phyloP scores from a whole-genome alignment of 345 rosid genomes.

The Pseudoturritis turrita region DNA sequence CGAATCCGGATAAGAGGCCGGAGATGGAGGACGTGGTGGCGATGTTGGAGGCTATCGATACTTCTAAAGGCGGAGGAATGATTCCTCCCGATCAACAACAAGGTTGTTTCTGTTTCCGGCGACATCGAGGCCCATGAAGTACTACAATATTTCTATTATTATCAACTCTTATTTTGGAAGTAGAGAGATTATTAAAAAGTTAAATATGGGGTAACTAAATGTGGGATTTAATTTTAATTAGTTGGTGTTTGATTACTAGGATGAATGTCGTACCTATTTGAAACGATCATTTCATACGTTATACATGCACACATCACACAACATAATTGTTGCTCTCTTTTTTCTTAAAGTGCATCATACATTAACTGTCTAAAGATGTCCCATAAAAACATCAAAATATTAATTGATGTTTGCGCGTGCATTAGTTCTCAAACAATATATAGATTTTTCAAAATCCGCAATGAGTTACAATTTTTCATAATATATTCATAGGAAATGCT shows the following conservation, averaged over 20 bases:
- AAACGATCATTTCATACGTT: slow-evolving; percentile 4
- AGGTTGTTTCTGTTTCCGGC: slow-evolving; percentile 80
- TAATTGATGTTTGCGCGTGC: too few relatives aligned
- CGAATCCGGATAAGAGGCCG: slow-evolving; percentile 85
- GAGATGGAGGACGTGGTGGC: slow-evolving; percentile 93
- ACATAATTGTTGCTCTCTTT: neutral
- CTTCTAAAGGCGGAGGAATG: slow-evolving; percentile 96
- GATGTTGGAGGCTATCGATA: slow-evolving; percentile 83
- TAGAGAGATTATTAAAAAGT: neutral
- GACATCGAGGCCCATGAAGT: slow-evolving; percentile 67
- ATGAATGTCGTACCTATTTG: slow-evolving; percentile 18
- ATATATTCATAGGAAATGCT: neutral
- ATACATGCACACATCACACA: neutral
- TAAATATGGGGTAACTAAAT: neutral
- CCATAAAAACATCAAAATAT: too few relatives aligned
- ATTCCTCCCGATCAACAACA: slow-evolving; percentile 79
- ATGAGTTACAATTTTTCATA: too few relatives aligned
- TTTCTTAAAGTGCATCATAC: too few relatives aligned
- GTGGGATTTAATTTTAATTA: slow-evolving; percentile 12
- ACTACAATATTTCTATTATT: neutral
- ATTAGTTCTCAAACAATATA: too few relatives aligned
- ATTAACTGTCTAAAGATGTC: too few relatives aligned
- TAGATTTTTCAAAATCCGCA: too few relatives aligned
- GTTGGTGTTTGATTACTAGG: neutral
- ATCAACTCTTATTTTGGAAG: neutral